Evolutionary conservation across 2,329 filamentous ascomycete species (phyloP).

Genomic region (Penicillium sp.): DNA sequence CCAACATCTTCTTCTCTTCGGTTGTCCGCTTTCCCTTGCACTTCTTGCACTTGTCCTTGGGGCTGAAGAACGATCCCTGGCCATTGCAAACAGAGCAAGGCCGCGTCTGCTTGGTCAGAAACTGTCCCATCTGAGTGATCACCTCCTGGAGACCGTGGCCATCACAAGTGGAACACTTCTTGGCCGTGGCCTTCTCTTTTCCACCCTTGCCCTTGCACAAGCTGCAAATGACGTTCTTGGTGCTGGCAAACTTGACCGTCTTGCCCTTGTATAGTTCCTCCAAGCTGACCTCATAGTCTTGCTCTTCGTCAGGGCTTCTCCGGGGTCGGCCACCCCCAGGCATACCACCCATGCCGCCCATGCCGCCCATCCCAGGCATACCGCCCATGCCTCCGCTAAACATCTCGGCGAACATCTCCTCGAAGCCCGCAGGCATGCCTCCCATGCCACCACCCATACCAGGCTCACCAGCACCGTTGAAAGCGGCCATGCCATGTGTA

Average conservation of each 20-base stretch:
- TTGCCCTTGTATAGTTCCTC: slow-evolving; percentile 99
- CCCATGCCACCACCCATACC: slow-evolving; percentile 61
- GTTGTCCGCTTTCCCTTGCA: slow-evolving; percentile 91
- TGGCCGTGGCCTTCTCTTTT: slow-evolving; percentile 86
- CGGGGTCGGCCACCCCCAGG: slow-evolving; percentile 50
- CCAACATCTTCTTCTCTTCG: slow-evolving; percentile 89
- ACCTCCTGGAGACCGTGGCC: slow-evolving; percentile 77
- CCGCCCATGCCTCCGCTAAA: slow-evolving; percentile 60
- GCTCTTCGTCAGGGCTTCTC: slow-evolving; percentile 81
- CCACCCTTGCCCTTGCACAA: slow-evolving; percentile 87
- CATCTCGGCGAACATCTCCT: slow-evolving; percentile 78
- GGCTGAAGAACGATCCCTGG: slow-evolving; percentile 83
- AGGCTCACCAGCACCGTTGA: slow-evolving; percentile 73
- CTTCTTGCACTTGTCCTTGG: slow-evolving; percentile 98
- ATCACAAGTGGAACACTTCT: slow-evolving; percentile 80
- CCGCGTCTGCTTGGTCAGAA: slow-evolving; percentile 77
- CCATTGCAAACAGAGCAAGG: slow-evolving; percentile 83
- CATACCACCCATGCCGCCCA: slow-evolving; percentile 43
- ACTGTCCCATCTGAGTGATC: slow-evolving; percentile 81
- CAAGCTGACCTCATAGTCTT: slow-evolving; percentile 85
- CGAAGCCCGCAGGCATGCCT: slow-evolving; percentile 51
- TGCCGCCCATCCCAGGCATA: slow-evolving; percentile 58
- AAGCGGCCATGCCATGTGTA: slow-evolving; percentile 91
- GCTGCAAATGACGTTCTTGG: slow-evolving; percentile 88
- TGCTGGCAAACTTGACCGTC: slow-evolving; percentile 93